Evolutionary conservation across 169 alveolate species (phyloP).

Genomic region (Cryptosporidium canis): DNA sequence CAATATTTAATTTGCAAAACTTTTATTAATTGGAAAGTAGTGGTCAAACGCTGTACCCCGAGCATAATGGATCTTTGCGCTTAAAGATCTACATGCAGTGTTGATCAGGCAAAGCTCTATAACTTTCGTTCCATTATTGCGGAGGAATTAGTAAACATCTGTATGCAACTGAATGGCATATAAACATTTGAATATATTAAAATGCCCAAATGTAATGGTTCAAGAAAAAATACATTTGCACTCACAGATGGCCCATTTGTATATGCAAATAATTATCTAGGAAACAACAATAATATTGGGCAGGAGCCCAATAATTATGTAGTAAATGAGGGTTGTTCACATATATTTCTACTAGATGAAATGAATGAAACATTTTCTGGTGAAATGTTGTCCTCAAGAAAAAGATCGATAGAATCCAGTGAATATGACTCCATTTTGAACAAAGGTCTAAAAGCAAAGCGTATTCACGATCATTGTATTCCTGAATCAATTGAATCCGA

Average conservation of each 20-base stretch:
- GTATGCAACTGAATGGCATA: constrained; percentile 12
- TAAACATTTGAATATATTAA: not conserved
- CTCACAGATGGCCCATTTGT: not conserved
- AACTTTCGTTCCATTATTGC: not conserved
- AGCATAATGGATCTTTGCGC: constrained; percentile 67
- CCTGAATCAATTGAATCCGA: not conserved
- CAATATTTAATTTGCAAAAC: constrained; percentile 4
- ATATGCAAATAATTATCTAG: not conserved
- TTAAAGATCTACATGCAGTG: constrained; percentile 61
- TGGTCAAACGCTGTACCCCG: constrained; percentile 70
- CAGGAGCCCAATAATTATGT: constrained; percentile 8
- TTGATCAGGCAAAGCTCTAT: not conserved
- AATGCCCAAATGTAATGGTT: constrained; percentile 60
- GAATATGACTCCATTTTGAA: not conserved
- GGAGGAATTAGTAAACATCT: not conserved
- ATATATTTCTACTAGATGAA: not conserved
- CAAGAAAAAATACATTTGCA: not conserved
- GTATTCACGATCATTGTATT: not conserved
- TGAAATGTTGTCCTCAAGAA: not conserved
- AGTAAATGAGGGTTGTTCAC: not conserved
- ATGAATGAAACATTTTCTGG: not conserved
- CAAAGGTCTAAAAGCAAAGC: not conserved
- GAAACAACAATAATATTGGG: not conserved
- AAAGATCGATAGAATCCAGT: not conserved
- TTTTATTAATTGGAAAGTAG: not conserved